These are phyloP conservation scores for Aspergillus conjunctus DNA, from an alignment of 495 filamentous ascomycete species.

Conservation along the genomic window DNA sequence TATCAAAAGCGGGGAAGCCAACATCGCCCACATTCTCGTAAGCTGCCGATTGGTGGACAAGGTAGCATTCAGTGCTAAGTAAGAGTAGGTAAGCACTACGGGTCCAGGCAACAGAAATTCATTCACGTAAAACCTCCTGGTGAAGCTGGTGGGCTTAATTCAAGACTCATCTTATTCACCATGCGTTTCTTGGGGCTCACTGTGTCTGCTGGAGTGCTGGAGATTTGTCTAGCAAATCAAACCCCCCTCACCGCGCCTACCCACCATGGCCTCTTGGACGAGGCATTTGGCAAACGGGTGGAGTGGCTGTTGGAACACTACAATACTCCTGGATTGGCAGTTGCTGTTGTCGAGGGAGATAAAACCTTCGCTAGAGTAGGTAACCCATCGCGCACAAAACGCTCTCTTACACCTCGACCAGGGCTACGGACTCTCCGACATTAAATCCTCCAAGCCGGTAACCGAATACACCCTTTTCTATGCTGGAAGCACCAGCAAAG, in stretches of 20 bases:
- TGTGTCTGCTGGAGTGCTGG: neutral
- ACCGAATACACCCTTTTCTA: constrained; percentile 49
- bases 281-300: constrained; percentile 43
- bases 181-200: neutral
- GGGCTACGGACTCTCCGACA: constrained; percentile 53
- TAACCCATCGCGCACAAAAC: neutral
- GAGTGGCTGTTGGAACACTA: constrained; percentile 43
- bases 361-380: constrained; percentile 46
- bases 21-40: neutral
- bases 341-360: constrained; percentile 50
- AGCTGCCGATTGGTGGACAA: neutral
- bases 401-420: constrained; percentile 24
- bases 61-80: no score
- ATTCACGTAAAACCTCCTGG: neutral
- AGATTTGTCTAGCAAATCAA: neutral
- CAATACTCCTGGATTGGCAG: constrained; percentile 53
- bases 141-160: neutral
- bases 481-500: constrained; percentile 56
- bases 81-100: no score
- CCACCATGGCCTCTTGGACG: neutral
- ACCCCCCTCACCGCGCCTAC: neutral
- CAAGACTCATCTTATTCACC: neutral
- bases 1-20: neutral
- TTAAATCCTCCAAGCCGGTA: constrained; percentile 39
- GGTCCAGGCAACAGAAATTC: neutral